A percentile compares a stretch with the other conserved stretches of the same genome.
Conservation (phyloP, 768 basidiomycete species). For the Rhizopogon roseolus region DNA sequence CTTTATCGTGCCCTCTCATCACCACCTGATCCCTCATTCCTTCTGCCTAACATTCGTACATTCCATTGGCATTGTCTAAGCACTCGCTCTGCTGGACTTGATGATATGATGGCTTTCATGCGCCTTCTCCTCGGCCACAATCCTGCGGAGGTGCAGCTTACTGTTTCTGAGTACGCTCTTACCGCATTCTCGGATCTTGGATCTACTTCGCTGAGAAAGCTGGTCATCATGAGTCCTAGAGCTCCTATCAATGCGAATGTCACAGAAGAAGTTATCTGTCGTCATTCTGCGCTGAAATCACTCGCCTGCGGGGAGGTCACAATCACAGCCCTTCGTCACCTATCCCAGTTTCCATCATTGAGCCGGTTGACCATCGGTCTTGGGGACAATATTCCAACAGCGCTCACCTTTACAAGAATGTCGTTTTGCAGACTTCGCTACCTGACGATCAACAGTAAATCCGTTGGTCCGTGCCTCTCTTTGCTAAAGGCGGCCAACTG, state of each 20-base stretch:
- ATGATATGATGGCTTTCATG: slow-evolving; percentile 19
- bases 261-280: background rate
- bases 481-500: background rate
- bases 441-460: background rate
- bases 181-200: background rate
- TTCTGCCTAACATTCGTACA: slow-evolving; percentile 22
- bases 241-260: background rate
- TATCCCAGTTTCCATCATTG: background rate
- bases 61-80: slow-evolving; percentile 10
- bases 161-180: background rate
- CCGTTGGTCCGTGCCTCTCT: background rate
- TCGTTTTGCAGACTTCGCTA: background rate
- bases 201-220: background rate
- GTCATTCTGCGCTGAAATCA: background rate
- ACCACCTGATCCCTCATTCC: slow-evolving; percentile 10
- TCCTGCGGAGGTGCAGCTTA: background rate
- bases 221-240: background rate
- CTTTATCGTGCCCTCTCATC: slow-evolving; percentile 15
- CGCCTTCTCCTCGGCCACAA: slow-evolving; percentile 15
- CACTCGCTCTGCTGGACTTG: slow-evolving; percentile 6
- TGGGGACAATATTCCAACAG: background rate
- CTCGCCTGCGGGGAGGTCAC: background rate
- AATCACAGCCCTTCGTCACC: background rate
- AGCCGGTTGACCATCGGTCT: background rate
- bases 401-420: background rate